These are phyloP conservation scores for Saccharum officinarum DNA, from an alignment of 176 grass and related monocot genomes.

Conservation along the genomic window DNA sequence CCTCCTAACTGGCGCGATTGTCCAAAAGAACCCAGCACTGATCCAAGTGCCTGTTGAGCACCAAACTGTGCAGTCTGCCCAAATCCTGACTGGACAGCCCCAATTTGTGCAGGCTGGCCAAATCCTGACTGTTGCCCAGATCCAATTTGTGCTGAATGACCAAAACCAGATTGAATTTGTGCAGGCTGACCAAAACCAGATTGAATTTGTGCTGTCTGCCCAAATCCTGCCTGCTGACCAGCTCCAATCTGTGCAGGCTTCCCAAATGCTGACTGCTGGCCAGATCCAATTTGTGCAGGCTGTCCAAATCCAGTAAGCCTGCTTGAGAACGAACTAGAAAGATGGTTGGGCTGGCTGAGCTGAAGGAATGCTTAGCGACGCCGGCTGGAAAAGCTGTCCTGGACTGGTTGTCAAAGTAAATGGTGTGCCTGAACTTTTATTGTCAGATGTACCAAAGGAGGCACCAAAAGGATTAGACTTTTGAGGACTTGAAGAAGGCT, in stretches of 20 bases:
- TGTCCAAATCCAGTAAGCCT: conserved; percentile 89
- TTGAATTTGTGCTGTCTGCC: conserved; percentile 70
- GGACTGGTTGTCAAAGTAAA: conserved; percentile 65
- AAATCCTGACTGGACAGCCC: conserved; percentile 58
- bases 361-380: conserved; percentile 81
- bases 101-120: conserved; percentile 73
- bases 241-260: conserved; percentile 64
- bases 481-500: conserved; percentile 53
- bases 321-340: conserved; percentile 56
- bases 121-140: conserved; percentile 58
- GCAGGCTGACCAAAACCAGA: conserved; percentile 74
- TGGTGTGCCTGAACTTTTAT: conserved; percentile 44
- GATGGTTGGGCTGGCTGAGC: conserved; percentile 63
- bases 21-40: conserved; percentile 90
- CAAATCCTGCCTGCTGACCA: conserved; percentile 77
- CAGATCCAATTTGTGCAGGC: conserved; percentile 57
- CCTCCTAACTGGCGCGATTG: conserved; percentile 93
- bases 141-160: conserved; percentile 69
- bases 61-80: conserved; percentile 72
- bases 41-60: conserved; percentile 84
- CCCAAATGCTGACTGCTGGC: conserved; percentile 64
- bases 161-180: conserved; percentile 74
- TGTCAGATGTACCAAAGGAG: conserved; percentile 58
- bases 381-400: conserved; percentile 74
- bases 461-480: conserved; percentile 86